Percentiles rank a stretch among this genome's conserved stretches.
Evolutionary conservation across 2,329 filamentous ascomycete species (phyloP).

Genomic region (Penicillium paneum): DNA sequence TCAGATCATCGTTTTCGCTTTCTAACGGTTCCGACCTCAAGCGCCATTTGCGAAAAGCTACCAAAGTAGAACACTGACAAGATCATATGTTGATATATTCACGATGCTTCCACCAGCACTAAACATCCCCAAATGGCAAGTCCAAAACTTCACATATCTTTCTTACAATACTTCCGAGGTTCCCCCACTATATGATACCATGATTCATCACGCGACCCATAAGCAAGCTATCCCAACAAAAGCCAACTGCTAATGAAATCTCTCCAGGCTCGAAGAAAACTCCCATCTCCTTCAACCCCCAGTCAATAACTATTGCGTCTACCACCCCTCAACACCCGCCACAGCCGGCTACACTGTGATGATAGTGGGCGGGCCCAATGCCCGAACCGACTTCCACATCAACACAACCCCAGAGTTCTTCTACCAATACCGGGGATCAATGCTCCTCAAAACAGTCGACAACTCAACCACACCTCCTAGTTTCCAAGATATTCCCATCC

Average conservation of each 20-base stretch:
- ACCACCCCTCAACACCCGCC: constrained; percentile 63
- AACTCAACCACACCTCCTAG: constrained; percentile 47
- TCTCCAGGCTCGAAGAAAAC: constrained; percentile 78
- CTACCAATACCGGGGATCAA: constrained; percentile 90
- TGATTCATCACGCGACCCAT: constrained; percentile 14
- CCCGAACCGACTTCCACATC: constrained; percentile 96
- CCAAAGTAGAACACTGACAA: neutral
- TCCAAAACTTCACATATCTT: neutral
- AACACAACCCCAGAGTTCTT: constrained; percentile 97
- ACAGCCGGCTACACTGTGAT: constrained; percentile 89
- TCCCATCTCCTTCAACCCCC: constrained; percentile 89
- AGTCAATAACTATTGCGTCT: constrained; percentile 96
- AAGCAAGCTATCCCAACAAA: neutral
- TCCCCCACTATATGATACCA: constrained; percentile 15
- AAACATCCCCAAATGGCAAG: constrained; percentile 48
- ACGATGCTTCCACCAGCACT: constrained; percentile 40
- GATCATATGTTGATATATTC: neutral
- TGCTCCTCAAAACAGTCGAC: constrained; percentile 91
- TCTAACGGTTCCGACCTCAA: neutral
- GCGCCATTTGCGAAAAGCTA: neutral
- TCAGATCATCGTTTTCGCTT: constrained; percentile 10
- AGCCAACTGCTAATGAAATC: neutral
- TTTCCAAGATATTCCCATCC: constrained; percentile 83
- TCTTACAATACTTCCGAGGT: constrained; percentile 1
- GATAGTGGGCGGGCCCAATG: constrained; percentile 95